Base-by-base conservation (phyloP, 805 yeast genomes). In the Saccharomyces paradoxus region DNA sequence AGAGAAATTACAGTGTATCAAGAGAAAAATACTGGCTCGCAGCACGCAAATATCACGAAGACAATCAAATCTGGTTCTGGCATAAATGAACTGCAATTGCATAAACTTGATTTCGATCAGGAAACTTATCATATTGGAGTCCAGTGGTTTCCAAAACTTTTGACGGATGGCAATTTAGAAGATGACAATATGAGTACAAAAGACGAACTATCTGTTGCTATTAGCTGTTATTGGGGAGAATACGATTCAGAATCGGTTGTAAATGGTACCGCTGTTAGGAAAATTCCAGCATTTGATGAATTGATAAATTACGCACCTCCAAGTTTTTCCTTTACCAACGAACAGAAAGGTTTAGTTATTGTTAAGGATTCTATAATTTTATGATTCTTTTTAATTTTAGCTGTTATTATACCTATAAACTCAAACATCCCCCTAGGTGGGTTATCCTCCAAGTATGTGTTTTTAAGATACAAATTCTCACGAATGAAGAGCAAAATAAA, bases 161-260 rank as follows among this genome's bases (percentile, higher is more conserved):
- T 78, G 13, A 82, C 75, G 47, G 69, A 67, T n/a, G 69, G 58
- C 31, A 58, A 59, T 6, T 67, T 64, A n/a, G 71, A 67, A 37
- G 67, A 68, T 22, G 68, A 69, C 9, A 66, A 59, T 8, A 67
- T 65, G 29, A 67, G 57, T 29, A 69, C 69, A 10, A 53, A 55
- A 3, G 71, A 73, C 51, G 66, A 72, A 54, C 68, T 89, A 50
- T 84, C 83, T 8, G 77, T 89, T 1, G 68, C 73, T 7, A 77
- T 89, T 8, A 74, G 79, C 26, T 90, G 97, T 65, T 81, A 74
- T 63, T 90, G 92, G 91, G 87, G 89, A 8, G 95, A 89, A 59
- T 81, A 81, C 65, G 82, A 81, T 37, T 67, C 70, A 12, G 79
- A 66, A 50, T 65, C 69, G 26, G 63, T 72, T 7, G 67, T 70